Evolutionary conservation across 169 alveolate genomes (phyloP), one percentile per base, ranked within the genome.

Genomic region (Plasmodium knowlesi): DNA sequence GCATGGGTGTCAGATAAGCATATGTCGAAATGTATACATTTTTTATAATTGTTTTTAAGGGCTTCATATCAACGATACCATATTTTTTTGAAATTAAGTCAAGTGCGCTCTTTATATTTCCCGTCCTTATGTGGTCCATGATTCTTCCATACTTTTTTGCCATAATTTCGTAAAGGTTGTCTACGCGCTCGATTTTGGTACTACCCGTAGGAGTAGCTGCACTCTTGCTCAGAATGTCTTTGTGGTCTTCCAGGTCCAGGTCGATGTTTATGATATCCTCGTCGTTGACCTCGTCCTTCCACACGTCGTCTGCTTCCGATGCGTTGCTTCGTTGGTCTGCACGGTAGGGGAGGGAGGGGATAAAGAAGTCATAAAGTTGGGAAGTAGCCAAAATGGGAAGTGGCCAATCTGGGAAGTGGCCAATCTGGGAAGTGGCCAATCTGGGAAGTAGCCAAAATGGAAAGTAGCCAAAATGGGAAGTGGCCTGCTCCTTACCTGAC

Each of bases 271-370:
- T 34, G 30, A 89, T 92, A 39, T 93, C 93, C 53, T 85, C 93
- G 67, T 85, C 92, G 54, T 84, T 84, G 14, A 93, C 83, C 16
- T 93, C 92, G 81, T 93, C 84, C 22, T 92, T 89, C 97, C 94
- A 91, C 30, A 81, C 81, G 12, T 95, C 92, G 39, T 95, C 94
- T n/a, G 83, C 93, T 34, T 95, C 96, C 0, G 95, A 92, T 19
- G 90, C 76, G 85, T 93, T 82, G 53, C 95, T 95, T 30, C 43
- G 41, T 5, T 95, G 86, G 30, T 95, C 95, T 30, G 82, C n/a
- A 37, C 43, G 16, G 72, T 6, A 19, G 37, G 37, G 72, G 82
- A 2, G 72, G 12, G 28, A n/a, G 37, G 72, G 82, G 5, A 14
- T 61, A 19, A 34, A 84, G 1, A 9, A 46, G 8, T 14, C 9